Conservation (phyloP, 495 filamentous ascomycete species). For the Aspergillus avenaceus region DNA sequence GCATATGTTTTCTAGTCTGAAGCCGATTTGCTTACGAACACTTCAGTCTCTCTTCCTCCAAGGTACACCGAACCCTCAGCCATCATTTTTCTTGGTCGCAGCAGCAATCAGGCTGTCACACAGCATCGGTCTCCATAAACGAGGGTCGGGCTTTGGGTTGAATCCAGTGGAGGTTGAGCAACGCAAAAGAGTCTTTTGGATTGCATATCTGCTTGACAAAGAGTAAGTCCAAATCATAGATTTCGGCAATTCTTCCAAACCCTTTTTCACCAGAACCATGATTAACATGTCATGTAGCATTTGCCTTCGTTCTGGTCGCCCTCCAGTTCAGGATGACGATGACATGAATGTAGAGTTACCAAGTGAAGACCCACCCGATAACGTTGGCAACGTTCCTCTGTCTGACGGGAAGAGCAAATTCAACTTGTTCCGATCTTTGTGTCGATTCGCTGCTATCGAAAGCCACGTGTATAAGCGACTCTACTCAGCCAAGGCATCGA, state of each 20-base stretch:
- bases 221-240: slow-evolving; percentile 49
- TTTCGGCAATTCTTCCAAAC: neutral
- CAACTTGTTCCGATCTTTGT: slow-evolving; percentile 90
- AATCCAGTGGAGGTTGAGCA: slow-evolving; percentile 91
- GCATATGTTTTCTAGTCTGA: neutral
- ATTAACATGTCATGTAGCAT: slow-evolving; percentile 46
- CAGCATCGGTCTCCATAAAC: slow-evolving; percentile 92
- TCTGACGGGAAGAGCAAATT: slow-evolving; percentile 87
- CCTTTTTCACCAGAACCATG: neutral
- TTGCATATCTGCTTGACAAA: slow-evolving; percentile 93
- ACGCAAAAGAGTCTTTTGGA: slow-evolving; percentile 96
- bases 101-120: slow-evolving; percentile 90
- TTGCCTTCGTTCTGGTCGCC: slow-evolving; percentile 86
- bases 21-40: slow-evolving; percentile 6
- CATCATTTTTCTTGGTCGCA: slow-evolving; percentile 88
- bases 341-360: slow-evolving; percentile 98
- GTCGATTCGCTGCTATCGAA: slow-evolving; percentile 84
- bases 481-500: slow-evolving; percentile 88
- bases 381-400: slow-evolving; percentile 88
- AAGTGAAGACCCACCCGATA: slow-evolving; percentile 83
- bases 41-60: slow-evolving; percentile 84
- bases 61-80: slow-evolving; percentile 95
- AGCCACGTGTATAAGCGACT: slow-evolving; percentile 91
- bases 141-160: slow-evolving; percentile 84
- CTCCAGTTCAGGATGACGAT: slow-evolving; percentile 93